These are phyloP conservation scores for Colletotrichum simmondsii DNA, from an alignment of 2,329 filamentous ascomycete genomes.

Conservation along the genomic window DNA sequence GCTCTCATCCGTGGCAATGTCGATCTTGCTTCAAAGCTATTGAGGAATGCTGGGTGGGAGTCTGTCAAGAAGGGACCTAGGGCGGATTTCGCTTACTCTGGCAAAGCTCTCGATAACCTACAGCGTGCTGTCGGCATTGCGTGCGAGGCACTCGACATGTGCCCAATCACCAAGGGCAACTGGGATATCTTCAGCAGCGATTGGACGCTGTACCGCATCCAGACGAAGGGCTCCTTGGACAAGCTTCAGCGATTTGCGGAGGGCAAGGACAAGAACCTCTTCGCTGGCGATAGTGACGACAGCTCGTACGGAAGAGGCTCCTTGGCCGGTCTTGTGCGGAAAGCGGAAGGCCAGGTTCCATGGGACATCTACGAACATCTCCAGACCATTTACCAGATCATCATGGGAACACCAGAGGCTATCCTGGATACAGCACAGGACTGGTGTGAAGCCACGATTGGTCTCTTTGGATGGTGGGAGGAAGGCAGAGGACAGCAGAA, in stretches of 20 bases:
- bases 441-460: constrained; percentile 90
- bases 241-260: constrained; percentile 84
- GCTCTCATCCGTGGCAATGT: constrained; percentile 82
- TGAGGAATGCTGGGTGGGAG: constrained; percentile 82
- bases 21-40: constrained; percentile 70
- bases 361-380: constrained; percentile 92
- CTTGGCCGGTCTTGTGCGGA: constrained; percentile 75
- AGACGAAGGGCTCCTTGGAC: constrained; percentile 74
- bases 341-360: constrained; percentile 86
- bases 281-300: constrained; percentile 40
- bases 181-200: constrained; percentile 87
- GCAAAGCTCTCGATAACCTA: constrained; percentile 81
- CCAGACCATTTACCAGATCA: constrained; percentile 81
- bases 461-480: constrained; percentile 92
- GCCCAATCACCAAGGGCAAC: constrained; percentile 75
- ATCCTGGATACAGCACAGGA: constrained; percentile 84
- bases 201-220: constrained; percentile 86
- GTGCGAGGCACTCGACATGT: constrained; percentile 76
- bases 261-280: constrained; percentile 66
- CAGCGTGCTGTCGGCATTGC: constrained; percentile 77
- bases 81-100: constrained; percentile 73
- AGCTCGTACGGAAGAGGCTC: constrained; percentile 58
- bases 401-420: constrained; percentile 79
- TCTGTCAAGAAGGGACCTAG: constrained; percentile 76
- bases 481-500: constrained; percentile 70